These are phyloP conservation scores for Aethionema arabicum DNA, from an alignment of 345 rosid genomes.

Conservation along the genomic window DNA sequence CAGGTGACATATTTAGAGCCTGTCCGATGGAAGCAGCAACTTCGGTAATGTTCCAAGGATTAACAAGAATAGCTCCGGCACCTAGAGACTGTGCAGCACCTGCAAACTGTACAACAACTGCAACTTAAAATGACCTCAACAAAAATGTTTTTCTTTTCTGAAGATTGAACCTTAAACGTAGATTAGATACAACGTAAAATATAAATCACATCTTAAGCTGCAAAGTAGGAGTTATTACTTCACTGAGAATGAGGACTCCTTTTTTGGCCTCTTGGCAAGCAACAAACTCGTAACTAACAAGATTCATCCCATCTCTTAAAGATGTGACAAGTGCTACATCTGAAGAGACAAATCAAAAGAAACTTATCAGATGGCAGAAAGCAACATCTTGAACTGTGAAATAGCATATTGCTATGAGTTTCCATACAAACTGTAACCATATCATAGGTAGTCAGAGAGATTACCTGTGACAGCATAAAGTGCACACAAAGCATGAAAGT, in stretches of 20 bases:
- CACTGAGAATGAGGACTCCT: conserved; percentile 99
- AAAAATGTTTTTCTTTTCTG: background rate
- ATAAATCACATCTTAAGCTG: conserved; percentile 7
- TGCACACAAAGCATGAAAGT: conserved; percentile 80
- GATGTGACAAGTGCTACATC: conserved; percentile 98
- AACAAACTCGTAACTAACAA: conserved; percentile 98
- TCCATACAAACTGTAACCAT: conserved; percentile 22
- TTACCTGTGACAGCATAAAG: conserved; percentile 97
- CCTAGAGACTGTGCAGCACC: conserved; percentile 99
- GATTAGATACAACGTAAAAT: background rate
- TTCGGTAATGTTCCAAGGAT: conserved; percentile 99
- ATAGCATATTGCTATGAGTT: conserved; percentile 1
- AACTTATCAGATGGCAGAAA: conserved; percentile 17
- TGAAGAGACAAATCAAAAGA: conserved; percentile 37
- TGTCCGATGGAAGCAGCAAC: conserved; percentile 90
- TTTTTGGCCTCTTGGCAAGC: conserved; percentile 97
- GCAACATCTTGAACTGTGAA: background rate
- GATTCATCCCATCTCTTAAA: conserved; percentile 99
- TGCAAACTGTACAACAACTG: conserved; percentile 65
- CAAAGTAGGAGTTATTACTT: conserved; percentile 51
- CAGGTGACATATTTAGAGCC: conserved; percentile 77
- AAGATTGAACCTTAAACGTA: conserved; percentile 4
- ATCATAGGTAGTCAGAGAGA: conserved; percentile 1
- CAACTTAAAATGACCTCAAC: conserved; percentile 7
- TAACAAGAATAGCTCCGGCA: conserved; percentile 97